A percentile compares a stretch with the other conserved stretches of the same genome.
Conservation (phyloP, 169 alveolate species). For the Cystoisospora suis region DNA sequence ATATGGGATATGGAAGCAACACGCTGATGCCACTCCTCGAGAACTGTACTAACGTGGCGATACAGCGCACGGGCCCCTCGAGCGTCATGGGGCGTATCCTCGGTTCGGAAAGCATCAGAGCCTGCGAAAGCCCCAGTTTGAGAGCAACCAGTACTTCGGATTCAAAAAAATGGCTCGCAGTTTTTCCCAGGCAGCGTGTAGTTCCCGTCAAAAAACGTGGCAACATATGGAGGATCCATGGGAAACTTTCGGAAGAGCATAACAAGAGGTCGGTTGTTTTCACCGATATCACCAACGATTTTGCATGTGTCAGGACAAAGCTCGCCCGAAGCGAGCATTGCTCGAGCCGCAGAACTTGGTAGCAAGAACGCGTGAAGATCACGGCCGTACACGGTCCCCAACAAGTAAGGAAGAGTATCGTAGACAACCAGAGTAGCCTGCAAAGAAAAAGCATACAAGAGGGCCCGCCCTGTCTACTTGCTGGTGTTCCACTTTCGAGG, state of each 20-base stretch:
- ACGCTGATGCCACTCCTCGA: too few relatives aligned
- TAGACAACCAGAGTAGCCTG: background rate
- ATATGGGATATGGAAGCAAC: too few relatives aligned
- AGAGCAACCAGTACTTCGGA: too few relatives aligned
- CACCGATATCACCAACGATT: background rate
- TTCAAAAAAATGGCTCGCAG: background rate
- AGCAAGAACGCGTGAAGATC: background rate
- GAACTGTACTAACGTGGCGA: too few relatives aligned
- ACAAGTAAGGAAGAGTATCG: background rate
- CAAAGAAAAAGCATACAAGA: too few relatives aligned
- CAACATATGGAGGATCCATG: background rate
- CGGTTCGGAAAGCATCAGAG: too few relatives aligned
- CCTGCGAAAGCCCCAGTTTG: too few relatives aligned
- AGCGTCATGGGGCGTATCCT: too few relatives aligned
- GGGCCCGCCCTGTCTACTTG: too few relatives aligned
- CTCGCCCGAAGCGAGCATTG: background rate
- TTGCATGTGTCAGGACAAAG: background rate
- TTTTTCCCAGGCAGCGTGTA: background rate
- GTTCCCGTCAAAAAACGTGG: constrained; percentile 7
- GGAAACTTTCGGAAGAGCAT: background rate
- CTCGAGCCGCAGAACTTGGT: constrained; percentile 4
- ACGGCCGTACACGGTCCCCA: background rate
- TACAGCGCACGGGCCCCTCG: too few relatives aligned
- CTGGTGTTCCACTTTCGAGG: too few relatives aligned
- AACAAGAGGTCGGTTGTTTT: background rate